phyloP scores from a whole-genome alignment of 495 filamentous ascomycete species.

The Sordaria brevicollis region DNA sequence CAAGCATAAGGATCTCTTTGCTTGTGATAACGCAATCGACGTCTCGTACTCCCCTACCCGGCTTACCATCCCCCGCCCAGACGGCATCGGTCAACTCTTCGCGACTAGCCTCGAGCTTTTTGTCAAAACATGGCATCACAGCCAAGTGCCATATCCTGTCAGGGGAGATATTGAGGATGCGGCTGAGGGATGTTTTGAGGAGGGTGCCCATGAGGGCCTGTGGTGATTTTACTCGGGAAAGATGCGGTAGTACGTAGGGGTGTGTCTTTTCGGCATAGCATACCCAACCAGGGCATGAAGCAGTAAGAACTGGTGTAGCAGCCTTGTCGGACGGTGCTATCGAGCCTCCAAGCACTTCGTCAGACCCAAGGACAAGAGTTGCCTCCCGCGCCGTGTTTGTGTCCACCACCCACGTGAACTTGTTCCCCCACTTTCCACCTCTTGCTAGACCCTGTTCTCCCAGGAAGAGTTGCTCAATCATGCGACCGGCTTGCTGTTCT shows the following conservation, averaged over 20 bases:
- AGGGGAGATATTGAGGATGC: conserved; percentile 55
- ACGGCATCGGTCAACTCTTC: conserved; percentile 77
- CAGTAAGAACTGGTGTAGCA: conserved; percentile 68
- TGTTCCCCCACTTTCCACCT: conserved; percentile 60
- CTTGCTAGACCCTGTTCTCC: conserved; percentile 55
- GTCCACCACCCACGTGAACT: conserved; percentile 80
- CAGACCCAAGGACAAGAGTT: conserved; percentile 66
- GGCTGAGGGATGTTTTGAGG: conserved; percentile 72
- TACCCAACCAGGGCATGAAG: conserved; percentile 94
- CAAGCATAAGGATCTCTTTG: conserved; percentile 82
- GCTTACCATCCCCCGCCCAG: conserved; percentile 46
- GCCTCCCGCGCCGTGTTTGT: conserved; percentile 72
- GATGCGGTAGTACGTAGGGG: conserved; percentile 80
- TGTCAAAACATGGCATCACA: conserved; percentile 98
- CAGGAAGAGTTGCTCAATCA: conserved; percentile 73
- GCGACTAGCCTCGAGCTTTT: conserved; percentile 92
- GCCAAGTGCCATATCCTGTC: conserved; percentile 87
- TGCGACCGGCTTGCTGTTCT: conserved; percentile 60
- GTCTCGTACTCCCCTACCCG: conserved; percentile 57
- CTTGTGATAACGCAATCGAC: conserved; percentile 97
- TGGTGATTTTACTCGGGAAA: conserved; percentile 85
- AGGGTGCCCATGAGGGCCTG: conserved; percentile 86
- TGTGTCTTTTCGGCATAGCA: conserved; percentile 98
- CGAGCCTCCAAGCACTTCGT: conserved; percentile 48
- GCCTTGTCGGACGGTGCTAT: conserved; percentile 13